Evolutionary conservation across 305 asterid species (phyloP).

Genomic region (Petunia hybrid): DNA sequence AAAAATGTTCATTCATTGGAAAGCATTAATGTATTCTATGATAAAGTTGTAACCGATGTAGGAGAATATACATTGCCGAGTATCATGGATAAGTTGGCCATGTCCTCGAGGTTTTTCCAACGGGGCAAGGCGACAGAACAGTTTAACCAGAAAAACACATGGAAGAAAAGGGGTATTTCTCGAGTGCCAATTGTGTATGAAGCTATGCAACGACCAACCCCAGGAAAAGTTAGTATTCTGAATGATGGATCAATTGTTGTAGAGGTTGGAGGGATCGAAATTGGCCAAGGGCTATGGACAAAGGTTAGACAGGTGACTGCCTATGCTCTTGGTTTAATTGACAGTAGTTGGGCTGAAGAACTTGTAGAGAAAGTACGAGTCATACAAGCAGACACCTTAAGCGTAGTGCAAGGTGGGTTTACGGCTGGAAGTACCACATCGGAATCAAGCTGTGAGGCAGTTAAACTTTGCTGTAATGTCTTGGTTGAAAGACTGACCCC

Average conservation of each 20-base stretch:
- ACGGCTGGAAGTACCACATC: constrained; percentile 86
- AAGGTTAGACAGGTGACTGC: constrained; percentile 78
- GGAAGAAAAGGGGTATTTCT: constrained; percentile 79
- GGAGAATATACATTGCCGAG: constrained; percentile 61
- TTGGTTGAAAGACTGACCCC: constrained; percentile 68
- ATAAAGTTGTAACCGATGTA: constrained; percentile 47
- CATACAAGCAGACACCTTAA: constrained; percentile 74
- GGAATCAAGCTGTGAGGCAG: constrained; percentile 86
- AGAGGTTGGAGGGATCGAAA: constrained; percentile 82
- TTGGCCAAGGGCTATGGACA: constrained; percentile 90
- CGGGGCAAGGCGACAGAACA: constrained; percentile 43
- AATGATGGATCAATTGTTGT: constrained; percentile 75
- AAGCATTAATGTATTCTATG: constrained; percentile 57
- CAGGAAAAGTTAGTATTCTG: constrained; percentile 80
- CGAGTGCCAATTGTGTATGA: constrained; percentile 62
- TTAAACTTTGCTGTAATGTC: constrained; percentile 62
- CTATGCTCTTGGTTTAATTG: constrained; percentile 57
- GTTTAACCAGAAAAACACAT: constrained; percentile 53
- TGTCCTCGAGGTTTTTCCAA: constrained; percentile 48
- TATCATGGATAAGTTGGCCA: constrained; percentile 68
- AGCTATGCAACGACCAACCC: constrained; percentile 48
- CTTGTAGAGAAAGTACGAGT: constrained; percentile 72
- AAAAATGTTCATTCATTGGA: constrained; percentile 66
- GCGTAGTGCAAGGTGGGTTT: constrained; percentile 76
- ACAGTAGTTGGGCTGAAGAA: constrained; percentile 56